Conservation (phyloP, 169 alveolate species). For the Plasmodium gonderi region DNA sequence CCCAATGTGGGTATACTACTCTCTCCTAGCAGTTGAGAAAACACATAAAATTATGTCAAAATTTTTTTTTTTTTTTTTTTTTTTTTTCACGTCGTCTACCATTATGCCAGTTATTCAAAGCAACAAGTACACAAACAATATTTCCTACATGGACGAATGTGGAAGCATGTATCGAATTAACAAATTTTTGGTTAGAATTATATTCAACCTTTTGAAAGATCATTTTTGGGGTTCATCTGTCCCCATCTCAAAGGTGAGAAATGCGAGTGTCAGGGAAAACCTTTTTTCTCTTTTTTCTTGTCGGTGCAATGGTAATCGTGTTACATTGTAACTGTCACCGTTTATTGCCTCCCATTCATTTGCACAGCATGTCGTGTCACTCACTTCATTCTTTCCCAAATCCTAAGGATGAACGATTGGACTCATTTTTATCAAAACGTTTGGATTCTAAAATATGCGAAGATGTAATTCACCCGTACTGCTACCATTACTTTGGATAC, state of each 20-base stretch:
- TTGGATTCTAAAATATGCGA: slow-evolving; percentile 15
- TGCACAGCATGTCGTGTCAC: not conserved
- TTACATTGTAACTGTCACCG: not conserved
- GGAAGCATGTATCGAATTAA: slow-evolving; percentile 24
- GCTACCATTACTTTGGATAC: slow-evolving; percentile 30
- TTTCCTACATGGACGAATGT: slow-evolving; percentile 12
- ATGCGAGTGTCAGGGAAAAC: not conserved
- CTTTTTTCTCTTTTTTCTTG: not conserved
- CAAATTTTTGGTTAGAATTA: slow-evolving; percentile 2
- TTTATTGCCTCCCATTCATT: not conserved
- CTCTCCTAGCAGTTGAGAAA: not conserved
- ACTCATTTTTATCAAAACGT: not conserved
- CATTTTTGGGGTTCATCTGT: slow-evolving; percentile 12
- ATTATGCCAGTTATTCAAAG: slow-evolving; percentile 47
- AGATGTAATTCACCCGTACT: slow-evolving; percentile 32
- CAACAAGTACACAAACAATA: slow-evolving; percentile 29
- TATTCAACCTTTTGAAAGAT: slow-evolving; percentile 12
- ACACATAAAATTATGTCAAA: too few relatives aligned
- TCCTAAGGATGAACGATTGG: slow-evolving; percentile 8
- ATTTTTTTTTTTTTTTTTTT: not conserved
- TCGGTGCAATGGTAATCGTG: not conserved
- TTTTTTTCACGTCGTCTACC: not conserved
- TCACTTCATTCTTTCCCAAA: not conserved
- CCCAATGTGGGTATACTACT: too few relatives aligned
- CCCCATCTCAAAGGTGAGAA: slow-evolving; percentile 6